Base-by-base conservation (phyloP, 345 rosid species). In the Luvunga scandens region DNA sequence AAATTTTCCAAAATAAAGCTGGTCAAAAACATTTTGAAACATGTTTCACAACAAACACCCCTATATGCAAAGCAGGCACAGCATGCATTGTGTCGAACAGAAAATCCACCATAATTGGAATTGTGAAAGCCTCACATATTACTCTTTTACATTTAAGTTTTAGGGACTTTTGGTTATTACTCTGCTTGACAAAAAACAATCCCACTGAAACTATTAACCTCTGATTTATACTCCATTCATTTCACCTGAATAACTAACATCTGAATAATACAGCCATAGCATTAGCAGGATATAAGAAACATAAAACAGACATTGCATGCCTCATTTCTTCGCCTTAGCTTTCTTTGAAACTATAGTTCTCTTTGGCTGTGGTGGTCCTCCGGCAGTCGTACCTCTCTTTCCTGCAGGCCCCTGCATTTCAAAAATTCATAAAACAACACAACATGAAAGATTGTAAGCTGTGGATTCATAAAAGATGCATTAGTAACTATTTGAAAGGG, bases 321-420 rank as follows among this genome's bases (percentile, higher is more conserved):
- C 77, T 86, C 82, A 84, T 80, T 86, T 86, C 85, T 84, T 86
- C 30, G 80, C 77, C 66, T 82, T 71, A 81, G 78, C 66, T 84
- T 85, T 91, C 87, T 87, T 90, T 48, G 91, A 80, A 57, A 30
- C 80, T 60, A 61, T 84, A 4, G 82, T 80, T 85, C 73, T 89
- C 91, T 89, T 93, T 73, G 90, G 89, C 65, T 81, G 91, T 53
- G 86, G 81, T 87, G 90, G 92, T 84, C 89, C 91, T 82, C 86
- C 90, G 1, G 72, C 77, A 77, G 84, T 74, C 68, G 80, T 88
- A 63, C 87, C 91, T 84, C 88, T 91, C 91, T 92, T 93, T 74
- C 82, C 81, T 6, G 85, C 83, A 53, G 36, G 73, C 31, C 80
- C 89, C 95, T 92, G 88, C 90, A 88, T 79, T 79, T 63, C 65